Conservation (phyloP, 2,329 filamentous ascomycete genomes). For the Cryphonectria nitschkei region DNA sequence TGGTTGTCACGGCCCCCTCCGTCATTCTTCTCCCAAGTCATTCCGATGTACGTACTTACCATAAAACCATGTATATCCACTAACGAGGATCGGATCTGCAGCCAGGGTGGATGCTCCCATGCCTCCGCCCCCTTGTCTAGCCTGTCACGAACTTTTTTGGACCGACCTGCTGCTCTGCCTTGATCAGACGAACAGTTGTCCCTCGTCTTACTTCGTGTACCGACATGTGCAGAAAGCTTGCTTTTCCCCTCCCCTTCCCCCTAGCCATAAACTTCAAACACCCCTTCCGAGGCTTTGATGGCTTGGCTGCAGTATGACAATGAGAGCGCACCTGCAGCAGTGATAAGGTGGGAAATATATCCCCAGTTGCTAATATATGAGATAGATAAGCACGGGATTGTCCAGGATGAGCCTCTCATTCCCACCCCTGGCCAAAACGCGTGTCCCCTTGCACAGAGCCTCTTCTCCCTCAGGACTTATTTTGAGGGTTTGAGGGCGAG, state of each 20-base stretch:
- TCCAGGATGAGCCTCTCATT: neutral
- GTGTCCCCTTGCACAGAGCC: neutral
- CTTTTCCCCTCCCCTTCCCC: neutral
- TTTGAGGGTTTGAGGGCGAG: neutral
- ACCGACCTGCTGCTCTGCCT: neutral
- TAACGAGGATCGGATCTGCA: conserved; percentile 2
- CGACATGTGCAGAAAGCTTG: neutral
- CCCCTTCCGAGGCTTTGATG: neutral
- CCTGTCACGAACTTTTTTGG: neutral
- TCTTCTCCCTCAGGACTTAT: neutral
- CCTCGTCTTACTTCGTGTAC: neutral
- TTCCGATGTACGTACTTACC: neutral
- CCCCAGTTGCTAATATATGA: neutral
- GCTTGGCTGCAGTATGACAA: neutral
- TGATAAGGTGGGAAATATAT: neutral
- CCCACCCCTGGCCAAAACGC: conserved; percentile 3
- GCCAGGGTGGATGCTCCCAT: neutral
- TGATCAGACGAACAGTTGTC: neutral
- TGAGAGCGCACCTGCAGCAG: neutral
- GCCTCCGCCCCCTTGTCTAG: neutral
- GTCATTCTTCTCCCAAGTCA: neutral
- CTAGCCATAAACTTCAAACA: neutral
- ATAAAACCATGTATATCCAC: neutral
- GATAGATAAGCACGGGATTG: neutral
- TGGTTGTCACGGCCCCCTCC: neutral